phyloP scores from a whole-genome alignment of 148 eudicot genomes.

The Arbutus unedo region DNA sequence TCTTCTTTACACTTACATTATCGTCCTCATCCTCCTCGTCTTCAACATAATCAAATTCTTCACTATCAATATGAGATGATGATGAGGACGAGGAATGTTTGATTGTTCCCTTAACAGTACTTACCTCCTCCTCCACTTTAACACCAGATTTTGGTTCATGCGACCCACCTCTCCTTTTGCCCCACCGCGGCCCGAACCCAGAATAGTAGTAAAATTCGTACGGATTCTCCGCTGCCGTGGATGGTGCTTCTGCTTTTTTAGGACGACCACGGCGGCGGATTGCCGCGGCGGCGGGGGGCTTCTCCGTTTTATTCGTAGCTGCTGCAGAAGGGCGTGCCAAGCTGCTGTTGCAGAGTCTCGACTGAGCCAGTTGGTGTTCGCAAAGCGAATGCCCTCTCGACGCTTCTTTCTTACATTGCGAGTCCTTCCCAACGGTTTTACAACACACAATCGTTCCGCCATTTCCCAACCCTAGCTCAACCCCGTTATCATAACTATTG shows the following conservation, averaged over 20 bases:
- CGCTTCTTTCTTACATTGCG: slow-evolving; percentile 21
- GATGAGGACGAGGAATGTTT: not conserved
- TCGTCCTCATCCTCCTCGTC: slow-evolving; percentile 29
- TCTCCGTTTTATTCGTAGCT: slow-evolving; percentile 16
- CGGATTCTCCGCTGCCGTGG: slow-evolving; percentile 32
- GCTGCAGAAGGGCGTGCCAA: not conserved
- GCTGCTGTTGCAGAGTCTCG: not conserved
- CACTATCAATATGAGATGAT: not conserved
- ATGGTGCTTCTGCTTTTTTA: not conserved
- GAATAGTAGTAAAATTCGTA: slow-evolving; percentile 59
- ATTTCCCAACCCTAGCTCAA: not conserved
- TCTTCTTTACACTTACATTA: slow-evolving; percentile 13
- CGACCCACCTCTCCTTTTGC: slow-evolving; percentile 35
- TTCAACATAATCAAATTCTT: slow-evolving; percentile 20
- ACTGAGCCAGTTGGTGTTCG: slow-evolving; percentile 19
- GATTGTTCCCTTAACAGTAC: not conserved
- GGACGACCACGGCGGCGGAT: slow-evolving; percentile 16
- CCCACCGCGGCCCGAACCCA: slow-evolving; percentile 77
- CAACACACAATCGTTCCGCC: slow-evolving; percentile 6
- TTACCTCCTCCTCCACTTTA: slow-evolving; percentile 38
- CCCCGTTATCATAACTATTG: not conserved
- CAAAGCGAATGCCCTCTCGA: slow-evolving; percentile 20
- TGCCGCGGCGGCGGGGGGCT: not conserved
- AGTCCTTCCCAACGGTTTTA: slow-evolving; percentile 18
- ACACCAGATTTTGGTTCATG: too few relatives aligned